These are phyloP conservation scores for Rhipidocladum racemiflorum DNA, from an alignment of 176 grass and related monocot genomes.

Conservation along the genomic window DNA sequence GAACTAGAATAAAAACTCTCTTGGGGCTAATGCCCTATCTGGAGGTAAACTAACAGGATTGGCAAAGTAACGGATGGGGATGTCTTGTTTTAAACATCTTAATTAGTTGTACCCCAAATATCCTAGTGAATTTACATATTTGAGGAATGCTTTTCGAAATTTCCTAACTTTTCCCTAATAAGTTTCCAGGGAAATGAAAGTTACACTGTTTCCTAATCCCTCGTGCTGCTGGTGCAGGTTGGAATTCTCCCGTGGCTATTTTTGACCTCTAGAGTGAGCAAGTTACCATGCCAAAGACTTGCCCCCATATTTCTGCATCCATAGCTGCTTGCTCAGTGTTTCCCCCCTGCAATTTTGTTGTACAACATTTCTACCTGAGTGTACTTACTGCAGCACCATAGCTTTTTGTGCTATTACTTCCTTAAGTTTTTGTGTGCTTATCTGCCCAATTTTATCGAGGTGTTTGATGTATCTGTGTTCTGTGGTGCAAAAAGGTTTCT, in stretches of 20 bases:
- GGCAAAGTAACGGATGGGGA: background rate
- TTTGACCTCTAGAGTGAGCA: conserved; percentile 69
- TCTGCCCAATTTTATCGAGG: background rate
- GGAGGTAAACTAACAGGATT: background rate
- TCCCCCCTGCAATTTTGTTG: background rate
- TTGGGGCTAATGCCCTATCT: background rate
- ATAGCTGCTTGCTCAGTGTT: background rate
- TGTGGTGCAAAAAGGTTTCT: background rate
- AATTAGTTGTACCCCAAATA: background rate
- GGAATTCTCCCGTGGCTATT: conserved; percentile 91
- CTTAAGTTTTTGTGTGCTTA: background rate
- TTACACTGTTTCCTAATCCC: background rate
- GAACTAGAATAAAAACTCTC: background rate
- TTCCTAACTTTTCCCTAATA: background rate
- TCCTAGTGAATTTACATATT: background rate
- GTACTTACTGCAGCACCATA: background rate
- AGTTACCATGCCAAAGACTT: conserved; percentile 60
- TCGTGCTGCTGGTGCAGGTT: conserved; percentile 47
- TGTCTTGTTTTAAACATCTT: background rate
- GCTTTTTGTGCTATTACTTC: background rate
- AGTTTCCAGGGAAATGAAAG: background rate
- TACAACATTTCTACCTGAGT: background rate
- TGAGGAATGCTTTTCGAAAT: background rate
- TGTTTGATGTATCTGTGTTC: background rate
- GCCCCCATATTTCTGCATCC: conserved; percentile 40